Evolutionary conservation across 345 rosid genomes (phyloP), one percentile per base, ranked within the genome.

Genomic region (Eucalyptus microcorys): DNA sequence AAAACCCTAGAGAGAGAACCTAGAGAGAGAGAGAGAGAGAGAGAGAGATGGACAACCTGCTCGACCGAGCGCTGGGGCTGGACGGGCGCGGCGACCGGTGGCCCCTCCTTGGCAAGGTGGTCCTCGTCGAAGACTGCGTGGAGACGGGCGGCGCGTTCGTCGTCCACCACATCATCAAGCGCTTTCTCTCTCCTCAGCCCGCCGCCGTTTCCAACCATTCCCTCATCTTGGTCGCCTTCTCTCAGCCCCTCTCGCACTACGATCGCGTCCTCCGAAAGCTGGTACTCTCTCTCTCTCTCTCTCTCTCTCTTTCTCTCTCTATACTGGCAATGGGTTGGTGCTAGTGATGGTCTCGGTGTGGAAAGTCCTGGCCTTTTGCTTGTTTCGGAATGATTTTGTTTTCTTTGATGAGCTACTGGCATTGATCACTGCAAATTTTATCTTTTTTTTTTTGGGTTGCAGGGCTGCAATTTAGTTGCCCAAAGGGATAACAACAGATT

Each of bases 191-290:
- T 50, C 87, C 96, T 42, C 87, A 90, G 61, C 93, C 97, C 88
- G 88, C 95, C 40, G 49, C 71, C 40, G 32, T 21, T 88, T 21
- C 80, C 22, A 55, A 49, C 59, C 61, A 49, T 84, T 87, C 92
- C 32, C 90, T 95, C 90, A 83, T 97, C 92, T 94, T 96, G 91
- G 91, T 97, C 86, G 97, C 98, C 59, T 95, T 96, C 91, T 91
- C 99, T 87, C 93, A 94, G 52, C 93, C 99, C 26, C 93, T 97
- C 92, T 96, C 99, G 88, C 99, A 97, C 91, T 97, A 97, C 89
- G 99, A 96, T 90, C 96, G 98, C 43, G 53, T 96, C 88, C 93
- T 96, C 57, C 97, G 98, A 53, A 95, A 96, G 89, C 96, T 96
- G 84, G 97, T 96, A 92, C n/a, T 80, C 30, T 81, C 89, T 86